A percentile compares a stretch with the other conserved stretches of the same genome.
Evolutionary conservation across 1,284 basidiomycete genomes (phyloP).

Genomic region (Ceratobasidium sp.): DNA sequence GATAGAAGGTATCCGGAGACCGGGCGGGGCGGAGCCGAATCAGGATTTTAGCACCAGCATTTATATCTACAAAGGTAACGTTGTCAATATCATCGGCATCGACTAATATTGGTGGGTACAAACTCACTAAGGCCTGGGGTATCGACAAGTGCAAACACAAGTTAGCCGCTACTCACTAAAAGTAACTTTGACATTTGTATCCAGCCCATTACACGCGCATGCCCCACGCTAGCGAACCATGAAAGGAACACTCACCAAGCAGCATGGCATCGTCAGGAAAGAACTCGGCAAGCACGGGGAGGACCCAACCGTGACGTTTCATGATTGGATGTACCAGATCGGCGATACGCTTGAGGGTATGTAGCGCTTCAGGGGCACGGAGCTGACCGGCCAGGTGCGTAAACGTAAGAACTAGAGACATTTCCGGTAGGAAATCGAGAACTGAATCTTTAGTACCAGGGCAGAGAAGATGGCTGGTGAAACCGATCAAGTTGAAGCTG

Average conservation of each 20-base stretch:
- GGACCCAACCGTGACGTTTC: constrained; percentile 81
- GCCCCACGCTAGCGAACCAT: neutral
- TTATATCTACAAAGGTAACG: constrained; percentile 69
- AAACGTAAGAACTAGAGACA: constrained; percentile 60
- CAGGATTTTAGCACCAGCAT: constrained; percentile 82
- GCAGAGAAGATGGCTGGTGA: neutral
- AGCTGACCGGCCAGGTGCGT: constrained; percentile 75
- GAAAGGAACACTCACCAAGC: constrained; percentile 67
- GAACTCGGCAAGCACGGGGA: constrained; percentile 88
- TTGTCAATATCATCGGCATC: constrained; percentile 32
- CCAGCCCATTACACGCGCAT: constrained; percentile 1
- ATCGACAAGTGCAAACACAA: neutral
- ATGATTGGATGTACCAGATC: constrained; percentile 91
- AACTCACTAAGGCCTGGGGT: constrained; percentile 61
- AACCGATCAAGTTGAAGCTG: constrained; percentile 4
- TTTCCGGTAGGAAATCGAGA: constrained; percentile 51
- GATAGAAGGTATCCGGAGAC: constrained; percentile 77
- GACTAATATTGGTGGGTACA: neutral
- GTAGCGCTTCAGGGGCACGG: constrained; percentile 70
- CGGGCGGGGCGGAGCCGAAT: constrained; percentile 79
- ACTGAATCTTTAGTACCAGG: neutral
- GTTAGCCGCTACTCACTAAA: neutral
- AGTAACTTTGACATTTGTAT: neutral
- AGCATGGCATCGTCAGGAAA: constrained; percentile 80
- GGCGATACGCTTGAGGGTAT: constrained; percentile 77